These are phyloP conservation scores for Tolypocladium cylindrosporum DNA, from an alignment of 2,329 filamentous ascomycete species.

Conservation along the genomic window DNA sequence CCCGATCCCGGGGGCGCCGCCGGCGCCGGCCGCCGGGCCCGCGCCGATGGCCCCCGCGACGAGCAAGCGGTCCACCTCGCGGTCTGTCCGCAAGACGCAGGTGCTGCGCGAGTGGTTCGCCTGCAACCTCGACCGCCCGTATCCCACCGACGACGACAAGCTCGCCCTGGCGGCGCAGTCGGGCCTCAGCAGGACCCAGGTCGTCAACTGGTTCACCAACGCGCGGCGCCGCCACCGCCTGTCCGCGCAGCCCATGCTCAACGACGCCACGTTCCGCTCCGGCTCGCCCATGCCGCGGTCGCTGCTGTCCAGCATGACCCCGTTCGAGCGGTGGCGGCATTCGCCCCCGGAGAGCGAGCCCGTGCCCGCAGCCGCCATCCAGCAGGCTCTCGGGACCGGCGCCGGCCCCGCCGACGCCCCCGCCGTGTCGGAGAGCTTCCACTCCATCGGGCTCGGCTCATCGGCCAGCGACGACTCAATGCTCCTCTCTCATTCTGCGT, in stretches of 20 bases:
- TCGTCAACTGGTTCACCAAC: conserved; percentile 42
- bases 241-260: conserved; percentile 15
- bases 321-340: conserved; percentile 31
- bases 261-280: conserved; percentile 18
- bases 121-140: conserved; percentile 33
- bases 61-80: conserved; percentile 23
- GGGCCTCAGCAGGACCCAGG: conserved; percentile 32
- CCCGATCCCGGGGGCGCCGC: conserved; percentile 1
- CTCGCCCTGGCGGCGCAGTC: conserved; percentile 26
- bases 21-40: neutral
- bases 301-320: conserved; percentile 26
- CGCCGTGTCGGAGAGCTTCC: conserved; percentile 4
- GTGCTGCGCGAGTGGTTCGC: conserved; percentile 35
- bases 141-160: conserved; percentile 37
- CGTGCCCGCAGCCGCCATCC: conserved; percentile 26
- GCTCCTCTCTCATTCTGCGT: conserved; percentile 10
- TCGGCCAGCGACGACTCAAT: conserved; percentile 19
- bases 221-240: conserved; percentile 36
- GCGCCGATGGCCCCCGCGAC: conserved; percentile 8
- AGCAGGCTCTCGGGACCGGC: conserved; percentile 16
- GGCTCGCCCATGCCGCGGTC: conserved; percentile 33
- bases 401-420: neutral
- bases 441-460: conserved; percentile 18
- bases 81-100: conserved; percentile 34
- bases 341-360: conserved; percentile 36